Percentiles rank a stretch among this genome's conserved stretches.
These are phyloP conservation scores for Cornus controversa DNA, from an alignment of 148 eudicot genomes.

Conservation along the genomic window DNA sequence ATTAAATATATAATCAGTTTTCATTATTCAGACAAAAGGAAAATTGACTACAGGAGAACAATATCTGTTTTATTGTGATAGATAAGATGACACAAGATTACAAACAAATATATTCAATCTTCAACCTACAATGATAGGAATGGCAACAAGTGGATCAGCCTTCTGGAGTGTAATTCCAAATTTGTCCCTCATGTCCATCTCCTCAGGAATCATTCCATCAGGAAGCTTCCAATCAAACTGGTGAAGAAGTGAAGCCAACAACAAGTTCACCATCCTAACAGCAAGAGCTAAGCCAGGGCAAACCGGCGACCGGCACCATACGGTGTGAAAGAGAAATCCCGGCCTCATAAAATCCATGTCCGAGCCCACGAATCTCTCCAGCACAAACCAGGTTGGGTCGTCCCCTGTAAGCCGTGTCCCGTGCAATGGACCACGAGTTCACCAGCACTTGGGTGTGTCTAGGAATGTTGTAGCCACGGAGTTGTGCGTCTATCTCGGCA, in stretches of 20 bases:
- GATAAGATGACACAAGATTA: no score
- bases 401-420: constrained; percentile 21
- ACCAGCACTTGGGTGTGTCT: constrained; percentile 20
- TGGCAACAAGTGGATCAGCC: no score
- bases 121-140: no score
- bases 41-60: no score
- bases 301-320: constrained; percentile 29
- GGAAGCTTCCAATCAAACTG: no score
- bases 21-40: no score
- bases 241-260: background rate
- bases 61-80: no score
- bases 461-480: constrained; percentile 25
- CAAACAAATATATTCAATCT: no score
- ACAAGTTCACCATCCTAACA: constrained; percentile 20
- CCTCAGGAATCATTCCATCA: no score
- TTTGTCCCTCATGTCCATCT: no score
- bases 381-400: constrained; percentile 15
- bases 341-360: constrained; percentile 15
- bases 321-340: constrained; percentile 16
- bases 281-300: constrained; percentile 25
- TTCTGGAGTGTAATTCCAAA: no score
- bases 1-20: no score
- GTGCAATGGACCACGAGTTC: constrained; percentile 26
- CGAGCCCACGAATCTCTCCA: constrained; percentile 19
- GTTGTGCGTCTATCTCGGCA: constrained; percentile 17